Percentiles rank a stretch among this genome's conserved stretches.
phyloP scores from a whole-genome alignment of 306 rosid genomes.

The Arachis stenosperma region DNA sequence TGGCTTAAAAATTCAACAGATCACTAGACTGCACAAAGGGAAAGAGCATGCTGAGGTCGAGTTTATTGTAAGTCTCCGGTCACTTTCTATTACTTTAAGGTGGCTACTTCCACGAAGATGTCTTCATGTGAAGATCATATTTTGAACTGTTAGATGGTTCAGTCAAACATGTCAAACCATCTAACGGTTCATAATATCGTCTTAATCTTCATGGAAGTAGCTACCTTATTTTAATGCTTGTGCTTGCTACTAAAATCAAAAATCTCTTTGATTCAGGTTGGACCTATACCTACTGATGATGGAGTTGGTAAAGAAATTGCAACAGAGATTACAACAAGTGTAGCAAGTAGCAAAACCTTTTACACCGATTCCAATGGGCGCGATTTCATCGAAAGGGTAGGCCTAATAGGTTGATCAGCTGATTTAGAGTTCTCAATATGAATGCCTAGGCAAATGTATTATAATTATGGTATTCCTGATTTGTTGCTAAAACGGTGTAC shows the following conservation, averaged over 20 bases:
- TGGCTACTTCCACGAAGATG: too few species aligned
- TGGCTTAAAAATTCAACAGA: slow-evolving; percentile 52
- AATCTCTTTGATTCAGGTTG: slow-evolving; percentile 61
- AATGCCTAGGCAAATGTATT: background rate
- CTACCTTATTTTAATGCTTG: background rate
- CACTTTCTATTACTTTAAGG: background rate
- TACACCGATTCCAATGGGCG: slow-evolving; percentile 94
- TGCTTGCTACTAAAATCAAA: background rate
- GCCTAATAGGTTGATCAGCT: slow-evolving; percentile 28
- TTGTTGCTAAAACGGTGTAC: background rate
- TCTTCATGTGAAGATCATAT: too few species aligned
- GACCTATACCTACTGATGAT: slow-evolving; percentile 85
- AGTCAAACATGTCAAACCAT: too few species aligned
- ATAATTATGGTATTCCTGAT: background rate
- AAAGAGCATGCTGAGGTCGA: slow-evolving; percentile 95
- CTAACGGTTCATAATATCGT: too few species aligned
- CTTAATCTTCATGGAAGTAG: background rate
- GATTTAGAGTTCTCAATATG: background rate
- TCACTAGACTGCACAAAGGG: slow-evolving; percentile 78
- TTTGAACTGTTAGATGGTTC: too few species aligned
- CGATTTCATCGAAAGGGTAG: slow-evolving; percentile 88
- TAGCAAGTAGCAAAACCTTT: slow-evolving; percentile 76
- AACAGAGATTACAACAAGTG: slow-evolving; percentile 62
- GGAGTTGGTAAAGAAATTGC: slow-evolving; percentile 84
- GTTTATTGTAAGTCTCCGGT: slow-evolving; percentile 66